phyloP scores from a whole-genome alignment of 2,329 filamentous ascomycete species.

The Ceratocystis variospora region DNA sequence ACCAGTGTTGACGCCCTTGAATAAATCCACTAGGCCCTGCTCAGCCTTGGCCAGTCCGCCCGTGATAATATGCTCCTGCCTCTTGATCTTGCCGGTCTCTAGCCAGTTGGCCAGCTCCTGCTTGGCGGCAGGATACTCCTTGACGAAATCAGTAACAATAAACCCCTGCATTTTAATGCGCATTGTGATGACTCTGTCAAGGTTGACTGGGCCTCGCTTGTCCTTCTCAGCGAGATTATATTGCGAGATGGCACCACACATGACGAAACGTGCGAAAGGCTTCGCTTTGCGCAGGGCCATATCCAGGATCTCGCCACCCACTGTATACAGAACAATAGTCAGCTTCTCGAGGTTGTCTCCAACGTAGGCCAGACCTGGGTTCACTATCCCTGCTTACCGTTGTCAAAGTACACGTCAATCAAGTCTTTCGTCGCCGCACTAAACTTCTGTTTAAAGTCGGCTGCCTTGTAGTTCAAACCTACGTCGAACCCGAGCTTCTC shows the following conservation, averaged over 20 bases:
- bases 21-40: conserved; percentile 48
- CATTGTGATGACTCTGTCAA: conserved; percentile 39
- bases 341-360: conserved; percentile 13
- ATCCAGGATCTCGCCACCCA: conserved; percentile 58
- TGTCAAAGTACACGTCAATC: conserved; percentile 62
- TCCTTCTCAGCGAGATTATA: conserved; percentile 43
- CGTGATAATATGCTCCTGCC: conserved; percentile 55
- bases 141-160: conserved; percentile 54
- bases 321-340: conserved; percentile 22
- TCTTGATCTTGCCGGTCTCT: conserved; percentile 56
- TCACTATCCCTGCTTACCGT: conserved; percentile 29
- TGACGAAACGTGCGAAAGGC: conserved; percentile 49
- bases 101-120: conserved; percentile 53
- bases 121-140: conserved; percentile 43
- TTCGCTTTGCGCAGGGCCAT: conserved; percentile 51
- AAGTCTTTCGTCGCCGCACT: conserved; percentile 42
- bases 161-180: conserved; percentile 55
- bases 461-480: conserved; percentile 55
- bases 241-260: conserved; percentile 57
- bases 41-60: conserved; percentile 55
- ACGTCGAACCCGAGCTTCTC: conserved; percentile 52
- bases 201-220: conserved; percentile 43
- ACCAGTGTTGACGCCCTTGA: conserved; percentile 56
- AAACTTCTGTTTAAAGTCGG: conserved; percentile 47
- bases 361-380: neutral